Evolutionary conservation across 2,329 filamentous ascomycete genomes (phyloP).

Genomic region (Periconia sp.): DNA sequence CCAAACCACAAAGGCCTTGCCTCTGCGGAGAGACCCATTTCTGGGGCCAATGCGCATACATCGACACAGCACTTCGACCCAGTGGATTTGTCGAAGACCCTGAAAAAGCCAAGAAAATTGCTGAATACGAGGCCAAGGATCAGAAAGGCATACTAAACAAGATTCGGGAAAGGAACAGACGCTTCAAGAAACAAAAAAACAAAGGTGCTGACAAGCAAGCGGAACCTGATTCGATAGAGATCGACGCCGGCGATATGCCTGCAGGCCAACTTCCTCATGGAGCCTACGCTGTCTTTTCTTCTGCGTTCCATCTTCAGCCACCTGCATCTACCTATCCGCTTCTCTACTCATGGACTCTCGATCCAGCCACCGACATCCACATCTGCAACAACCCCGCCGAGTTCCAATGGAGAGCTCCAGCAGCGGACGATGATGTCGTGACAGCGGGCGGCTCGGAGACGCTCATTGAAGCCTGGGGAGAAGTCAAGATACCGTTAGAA

Average conservation of each 20-base stretch:
- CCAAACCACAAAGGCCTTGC: conserved; percentile 5
- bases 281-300: conserved; percentile 7
- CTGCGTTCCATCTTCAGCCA: conserved; percentile 2
- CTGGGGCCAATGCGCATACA: conserved; percentile 14
- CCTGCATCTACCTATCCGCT: conserved; percentile 2
- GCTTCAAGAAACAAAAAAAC: conserved; percentile 4
- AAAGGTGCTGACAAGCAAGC: not conserved
- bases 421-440: not conserved
- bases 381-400: not conserved
- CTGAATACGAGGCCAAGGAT: conserved; percentile 1
- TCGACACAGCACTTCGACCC: conserved; percentile 2
- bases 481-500: too few species aligned
- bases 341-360: conserved; percentile 1
- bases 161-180: conserved; percentile 4
- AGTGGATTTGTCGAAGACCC: conserved; percentile 13
- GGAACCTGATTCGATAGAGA: conserved; percentile 10
- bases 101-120: conserved; percentile 16
- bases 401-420: not conserved
- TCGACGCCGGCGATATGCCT: conserved; percentile 5
- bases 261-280: not conserved
- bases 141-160: conserved; percentile 6
- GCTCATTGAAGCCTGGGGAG: too few species aligned
- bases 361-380: not conserved
- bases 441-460: not conserved
- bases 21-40: conserved; percentile 12